Base-by-base conservation (phyloP, 805 yeast species). In the Teunomyces cretensis region DNA sequence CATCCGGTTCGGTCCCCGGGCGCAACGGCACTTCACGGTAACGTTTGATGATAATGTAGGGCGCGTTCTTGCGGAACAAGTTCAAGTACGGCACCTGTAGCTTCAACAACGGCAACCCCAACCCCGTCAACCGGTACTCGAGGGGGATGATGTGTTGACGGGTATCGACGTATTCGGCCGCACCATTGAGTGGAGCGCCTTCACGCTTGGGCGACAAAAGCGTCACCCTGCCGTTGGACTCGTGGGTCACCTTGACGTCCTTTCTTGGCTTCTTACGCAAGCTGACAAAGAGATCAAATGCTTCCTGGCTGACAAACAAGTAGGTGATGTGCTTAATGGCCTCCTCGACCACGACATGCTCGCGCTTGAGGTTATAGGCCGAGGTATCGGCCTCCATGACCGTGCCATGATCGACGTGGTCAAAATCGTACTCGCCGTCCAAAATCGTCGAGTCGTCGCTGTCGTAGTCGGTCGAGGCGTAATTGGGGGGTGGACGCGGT, bases 71-170 rank as follows among this genome's bases (percentile, higher is more conserved):
- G 12, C 72, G 57, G 42, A 71, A 60, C 5, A 57, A 47, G 6
- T 72, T 57, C 62, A 70, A 52, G 53, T 68, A 68, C 2, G 76
- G 75, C 1, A 61, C 60, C 17, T 54, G 52, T 11, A 70, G 46
- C 49, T 64, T 70, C 48, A 71, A 58, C 8, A 71, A 44, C 0
- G 76, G 76, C 33, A 69, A 51, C 0, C 75, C 75, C 19, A 49
- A 11, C 2, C 75, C 75, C 47, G 52, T 53, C 12, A 49, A 35
- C 38, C 67, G 68, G 41, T 60, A 55, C 8, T 56, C 64, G 6
- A 63, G 43, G 0, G 74, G 74, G 0, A 70, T 53, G 2, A 67
- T 56, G 47, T 67, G 72, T 7, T 45, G 49, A 42, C 72, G 45
- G 4, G 60, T 36, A 45, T 68, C 74, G 7, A 65, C 54, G 30